Base-by-base conservation (phyloP, 345 rosid genomes). In the Ailanthus altissimus region DNA sequence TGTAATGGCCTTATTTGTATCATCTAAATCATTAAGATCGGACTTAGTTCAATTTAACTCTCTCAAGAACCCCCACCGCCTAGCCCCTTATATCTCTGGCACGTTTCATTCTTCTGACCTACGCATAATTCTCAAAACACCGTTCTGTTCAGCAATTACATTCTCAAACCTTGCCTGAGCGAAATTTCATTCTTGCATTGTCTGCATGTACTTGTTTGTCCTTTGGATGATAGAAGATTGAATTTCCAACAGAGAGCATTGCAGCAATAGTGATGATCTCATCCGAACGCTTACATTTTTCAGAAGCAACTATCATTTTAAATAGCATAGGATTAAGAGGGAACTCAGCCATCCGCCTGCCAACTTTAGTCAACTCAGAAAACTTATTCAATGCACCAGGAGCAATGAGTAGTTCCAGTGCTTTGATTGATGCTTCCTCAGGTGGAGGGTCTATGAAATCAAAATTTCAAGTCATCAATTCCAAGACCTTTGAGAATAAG, bases 181-280 rank as follows among this genome's bases (percentile, higher is more conserved):
- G 93, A 79, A 95, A 95, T 83, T 95, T 95, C 93, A 95, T 61
- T 76, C 98, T 87, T 43, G 98, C 99, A 84, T 91, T 93, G 83
- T 96, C 98, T 8, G 98, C 99, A 70, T 96, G 98, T 78, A 93
- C 98, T 83, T 96, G 98, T 81, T 96, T 96, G 81, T 93, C 99
- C 83, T 96, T 96, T 1, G 99, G 98, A 64, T 98, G 97, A 79
- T 93, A 96, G 78, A 96, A 96, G 79, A 96, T 89, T 21, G 99
- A 93, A 78, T 92, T 93, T 53, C 99, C 99, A 80, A 96, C 74
- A 42, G 98, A 96, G 81, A 96, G 93, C 99, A 96, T 96, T 40
- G 97, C 92, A 74, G 95, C 93, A 71, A 92, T 87, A 18, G 97
- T 88, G 73, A 93, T 93, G 62, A 92, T 77, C 85, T 96, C 98